Percentiles rank a stretch among this genome's conserved stretches.
These are phyloP conservation scores for Ophiocordyceps camponoti-leonardi DNA, from an alignment of 2,329 filamentous ascomycete species.

Conservation along the genomic window DNA sequence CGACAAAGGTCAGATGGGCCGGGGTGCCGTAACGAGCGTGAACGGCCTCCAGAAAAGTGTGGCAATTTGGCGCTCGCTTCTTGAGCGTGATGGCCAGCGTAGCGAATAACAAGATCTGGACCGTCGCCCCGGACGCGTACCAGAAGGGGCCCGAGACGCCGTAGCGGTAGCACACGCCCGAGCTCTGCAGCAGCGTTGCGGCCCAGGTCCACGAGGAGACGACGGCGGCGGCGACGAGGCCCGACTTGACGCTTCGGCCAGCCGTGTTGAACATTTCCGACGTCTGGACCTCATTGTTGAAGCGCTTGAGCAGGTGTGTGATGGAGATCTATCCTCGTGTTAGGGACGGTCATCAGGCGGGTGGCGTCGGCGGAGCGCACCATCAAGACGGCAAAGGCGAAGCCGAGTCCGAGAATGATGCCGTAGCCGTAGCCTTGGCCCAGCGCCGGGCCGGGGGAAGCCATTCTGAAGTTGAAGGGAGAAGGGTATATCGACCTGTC, in stretches of 20 bases:
- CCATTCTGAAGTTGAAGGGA: constrained; percentile 1
- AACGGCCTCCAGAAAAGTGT: constrained; percentile 72
- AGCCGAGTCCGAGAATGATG: constrained; percentile 57
- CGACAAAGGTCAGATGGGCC: constrained; percentile 63
- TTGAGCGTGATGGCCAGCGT: constrained; percentile 85
- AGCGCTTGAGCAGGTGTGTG: constrained; percentile 52
- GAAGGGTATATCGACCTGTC: not conserved
- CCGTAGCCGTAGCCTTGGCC: constrained; percentile 58
- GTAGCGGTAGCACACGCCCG: constrained; percentile 69
- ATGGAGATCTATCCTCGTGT: constrained; percentile 33
- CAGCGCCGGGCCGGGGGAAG: constrained; percentile 17
- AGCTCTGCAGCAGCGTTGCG: constrained; percentile 62
- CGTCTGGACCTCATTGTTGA: constrained; percentile 55
- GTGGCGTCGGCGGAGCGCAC: constrained; percentile 7
- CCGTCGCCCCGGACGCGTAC: constrained; percentile 56
- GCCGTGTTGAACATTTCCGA: constrained; percentile 89
- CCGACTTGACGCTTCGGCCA: constrained; percentile 75
- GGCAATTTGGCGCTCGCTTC: constrained; percentile 70
- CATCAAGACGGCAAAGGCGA: constrained; percentile 60
- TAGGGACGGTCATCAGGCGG: not conserved
- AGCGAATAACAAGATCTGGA: constrained; percentile 79
- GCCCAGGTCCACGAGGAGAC: constrained; percentile 92
- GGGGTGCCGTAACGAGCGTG: constrained; percentile 56
- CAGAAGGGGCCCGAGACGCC: constrained; percentile 44
- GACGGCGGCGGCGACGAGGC: constrained; percentile 75